Percentiles rank a stretch among this genome's conserved stretches.
Conservation (phyloP, 139 green algal genomes). For the Tetradesmus obliquus region DNA sequence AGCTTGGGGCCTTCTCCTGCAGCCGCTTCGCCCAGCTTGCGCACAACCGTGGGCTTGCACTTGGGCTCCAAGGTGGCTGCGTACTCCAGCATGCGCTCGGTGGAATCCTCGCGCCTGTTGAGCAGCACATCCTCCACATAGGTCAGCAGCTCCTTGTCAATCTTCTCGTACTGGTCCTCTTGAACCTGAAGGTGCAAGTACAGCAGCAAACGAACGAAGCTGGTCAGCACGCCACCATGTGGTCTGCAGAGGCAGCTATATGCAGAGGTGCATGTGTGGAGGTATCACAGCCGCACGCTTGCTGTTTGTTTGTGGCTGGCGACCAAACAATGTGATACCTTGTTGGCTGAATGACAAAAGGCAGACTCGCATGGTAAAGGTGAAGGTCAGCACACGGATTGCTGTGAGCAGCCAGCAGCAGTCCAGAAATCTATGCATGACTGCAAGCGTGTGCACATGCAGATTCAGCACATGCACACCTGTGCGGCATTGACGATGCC, state of each 20-base stretch:
- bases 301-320: not conserved
- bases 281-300: not conserved
- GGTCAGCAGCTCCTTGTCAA: constrained; percentile 97
- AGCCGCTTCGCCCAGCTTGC: constrained; percentile 65
- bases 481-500: constrained; percentile 98
- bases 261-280: not conserved
- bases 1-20: constrained; percentile 53
- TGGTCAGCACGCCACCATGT: not conserved
- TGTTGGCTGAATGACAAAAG: not conserved
- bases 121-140: constrained; percentile 98
- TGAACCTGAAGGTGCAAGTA: constrained; percentile 30
- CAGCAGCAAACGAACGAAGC: not conserved
- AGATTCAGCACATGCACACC: constrained; percentile 74
- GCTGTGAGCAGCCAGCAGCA: not conserved
- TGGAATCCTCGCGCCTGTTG: constrained; percentile 96
- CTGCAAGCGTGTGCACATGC: not conserved
- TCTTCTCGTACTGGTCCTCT: constrained; percentile 94
- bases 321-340: no score
- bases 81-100: constrained; percentile 96
- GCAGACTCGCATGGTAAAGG: not conserved
- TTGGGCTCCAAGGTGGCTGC: constrained; percentile 94
- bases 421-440: not conserved
- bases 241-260: not conserved
- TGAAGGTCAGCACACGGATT: not conserved
- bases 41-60: constrained; percentile 87